Evolutionary conservation across 1,284 basidiomycete genomes (phyloP), one percentile per base, ranked within the genome.

Genomic region (Ceratobasidium papillatum): DNA sequence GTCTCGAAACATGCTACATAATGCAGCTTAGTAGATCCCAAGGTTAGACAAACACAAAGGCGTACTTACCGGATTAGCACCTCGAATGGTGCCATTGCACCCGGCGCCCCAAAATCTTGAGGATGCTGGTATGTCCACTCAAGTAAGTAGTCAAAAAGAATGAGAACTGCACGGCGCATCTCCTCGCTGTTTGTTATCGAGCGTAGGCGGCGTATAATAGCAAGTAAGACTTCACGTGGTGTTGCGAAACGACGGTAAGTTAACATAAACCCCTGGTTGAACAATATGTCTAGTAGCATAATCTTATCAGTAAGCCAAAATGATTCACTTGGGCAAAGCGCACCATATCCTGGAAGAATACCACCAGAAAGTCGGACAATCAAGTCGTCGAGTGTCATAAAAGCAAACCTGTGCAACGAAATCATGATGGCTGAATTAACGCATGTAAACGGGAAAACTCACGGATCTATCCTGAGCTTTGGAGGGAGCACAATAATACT

Each of bases 201-300:
- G 8, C 61, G 47, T 12, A 94, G 83, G 76, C 91, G 87, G 34
- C 91, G 88, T 87, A 94, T 90, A 91, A 94, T 93, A 3, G 91
- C 89, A 62, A 94, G 84, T n/a, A 94, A 83, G n/a, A 94, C 82
- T 75, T 85, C 89, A 47, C 92, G 87, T 14, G 92, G 92, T 62
- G 86, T 90, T 49, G 91, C 86, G 80, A 94, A 94, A 75, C 91
- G 86, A 32, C 92, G 89, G 80, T 92, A 93, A 9, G 91, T 93
- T 45, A 94, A 85, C 61, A 94, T 84, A 81, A 94, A 94, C 81
- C 93, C 89, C 0, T 87, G 87, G 34, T 92, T 88, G 79, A 89
- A 94, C 2, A 87, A 86, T 12, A 90, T 86, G 81, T 94, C 92
- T 93, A 75, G 27, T 62, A 63, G 75, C 59, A 43, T 51, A 17